Conservation (phyloP, 2,329 filamentous ascomycete species). For the Aschersonia sp. region DNA sequence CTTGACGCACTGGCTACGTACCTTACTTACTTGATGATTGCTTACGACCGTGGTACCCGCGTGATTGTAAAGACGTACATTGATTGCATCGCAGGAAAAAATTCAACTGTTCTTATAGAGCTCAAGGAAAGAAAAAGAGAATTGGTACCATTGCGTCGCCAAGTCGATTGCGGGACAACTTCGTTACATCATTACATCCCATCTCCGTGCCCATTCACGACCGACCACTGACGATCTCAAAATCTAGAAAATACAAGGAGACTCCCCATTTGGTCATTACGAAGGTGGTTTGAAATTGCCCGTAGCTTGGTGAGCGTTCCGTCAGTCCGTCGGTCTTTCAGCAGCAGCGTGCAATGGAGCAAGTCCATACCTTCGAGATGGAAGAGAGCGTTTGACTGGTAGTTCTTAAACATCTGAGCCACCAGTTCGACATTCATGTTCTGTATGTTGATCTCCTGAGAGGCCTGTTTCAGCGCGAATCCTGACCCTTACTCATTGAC, state of each 20-base stretch:
- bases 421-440: slow-evolving; percentile 99
- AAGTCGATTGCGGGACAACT: neutral
- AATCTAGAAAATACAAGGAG: no score
- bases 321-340: no score
- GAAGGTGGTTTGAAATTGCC: slow-evolving; percentile 70
- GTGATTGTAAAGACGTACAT: no score
- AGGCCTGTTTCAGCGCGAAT: neutral
- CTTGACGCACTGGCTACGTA: no score
- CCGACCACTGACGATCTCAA: no score
- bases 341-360: neutral
- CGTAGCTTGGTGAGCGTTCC: slow-evolving; percentile 42
- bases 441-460: slow-evolving; percentile 87
- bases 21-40: no score
- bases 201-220: neutral
- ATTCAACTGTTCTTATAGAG: slow-evolving; percentile 1
- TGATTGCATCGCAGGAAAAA: no score
- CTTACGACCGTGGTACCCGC: no score
- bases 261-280: slow-evolving; percentile 18
- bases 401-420: slow-evolving; percentile 99
- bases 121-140: neutral
- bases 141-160: neutral
- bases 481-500: neutral
- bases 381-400: slow-evolving; percentile 94
- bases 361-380: slow-evolving; percentile 70
- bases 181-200: neutral